Percentiles rank a stretch among this genome's conserved stretches.
Evolutionary conservation across 2,329 filamentous ascomycete species (phyloP).

Genomic region (Dothistroma septosporum): DNA sequence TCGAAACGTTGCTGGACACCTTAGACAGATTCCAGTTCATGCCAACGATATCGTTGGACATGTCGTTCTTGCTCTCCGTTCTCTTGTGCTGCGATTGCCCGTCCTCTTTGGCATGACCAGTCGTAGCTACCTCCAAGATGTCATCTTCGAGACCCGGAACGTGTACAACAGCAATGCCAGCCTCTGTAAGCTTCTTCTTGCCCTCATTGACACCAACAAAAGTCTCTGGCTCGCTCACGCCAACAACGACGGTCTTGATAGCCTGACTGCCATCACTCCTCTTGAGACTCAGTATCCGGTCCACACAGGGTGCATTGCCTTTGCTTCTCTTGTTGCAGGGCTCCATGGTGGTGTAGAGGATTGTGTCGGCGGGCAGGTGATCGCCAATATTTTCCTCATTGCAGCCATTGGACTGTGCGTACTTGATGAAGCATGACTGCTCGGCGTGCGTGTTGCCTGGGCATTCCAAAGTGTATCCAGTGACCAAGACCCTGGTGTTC

Average conservation of each 20-base stretch:
- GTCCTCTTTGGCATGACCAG: conserved; percentile 58
- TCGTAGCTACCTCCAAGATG: conserved; percentile 76
- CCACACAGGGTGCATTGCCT: conserved; percentile 71
- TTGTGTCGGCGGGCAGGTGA: conserved; percentile 51
- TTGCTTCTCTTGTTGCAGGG: conserved; percentile 71
- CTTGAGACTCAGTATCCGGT: conserved; percentile 63
- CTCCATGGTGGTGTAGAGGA: conserved; percentile 91
- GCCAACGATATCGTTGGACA: neutral
- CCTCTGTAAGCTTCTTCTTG: conserved; percentile 62
- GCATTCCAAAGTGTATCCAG: conserved; percentile 87
- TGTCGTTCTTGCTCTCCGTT: neutral
- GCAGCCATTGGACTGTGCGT: conserved; percentile 36
- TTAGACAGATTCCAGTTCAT: neutral
- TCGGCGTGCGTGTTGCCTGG: conserved; percentile 94
- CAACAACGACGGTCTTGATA: conserved; percentile 77
- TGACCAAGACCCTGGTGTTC: conserved; percentile 64
- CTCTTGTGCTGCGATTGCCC: neutral
- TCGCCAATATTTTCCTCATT: conserved; percentile 54
- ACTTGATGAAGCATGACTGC: conserved; percentile 82
- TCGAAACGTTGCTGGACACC: neutral
- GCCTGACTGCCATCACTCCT: conserved; percentile 47
- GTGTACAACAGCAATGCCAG: conserved; percentile 69
- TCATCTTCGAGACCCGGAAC: conserved; percentile 72
- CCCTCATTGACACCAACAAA: conserved; percentile 84
- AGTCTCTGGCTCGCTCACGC: conserved; percentile 81